Percentiles rank a stretch among this genome's conserved stretches.
phyloP scores from a whole-genome alignment of 202 grass and related monocot genomes.

The Zizania palustris region DNA sequence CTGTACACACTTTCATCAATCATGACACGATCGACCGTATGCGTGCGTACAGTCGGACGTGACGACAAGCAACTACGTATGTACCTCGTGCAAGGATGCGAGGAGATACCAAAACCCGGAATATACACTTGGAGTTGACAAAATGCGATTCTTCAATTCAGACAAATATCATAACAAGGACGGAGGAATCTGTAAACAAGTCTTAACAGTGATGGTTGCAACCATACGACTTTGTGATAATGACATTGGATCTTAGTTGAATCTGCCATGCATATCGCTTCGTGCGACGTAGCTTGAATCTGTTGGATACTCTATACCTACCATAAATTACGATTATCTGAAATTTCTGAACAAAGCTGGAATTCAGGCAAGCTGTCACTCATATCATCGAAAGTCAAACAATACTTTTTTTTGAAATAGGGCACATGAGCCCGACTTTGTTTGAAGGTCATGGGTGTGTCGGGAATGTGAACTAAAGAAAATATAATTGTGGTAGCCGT shows the following conservation, averaged over 20 bases:
- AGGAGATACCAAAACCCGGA: background rate
- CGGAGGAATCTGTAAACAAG: background rate
- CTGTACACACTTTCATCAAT: background rate
- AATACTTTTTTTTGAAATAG: too few relatives aligned
- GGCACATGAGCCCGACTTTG: too few relatives aligned
- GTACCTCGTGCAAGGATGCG: background rate
- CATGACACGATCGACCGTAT: background rate
- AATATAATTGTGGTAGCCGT: too few relatives aligned
- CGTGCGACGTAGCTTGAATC: background rate
- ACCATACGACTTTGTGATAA: background rate
- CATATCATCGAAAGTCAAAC: background rate
- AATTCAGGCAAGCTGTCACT: background rate
- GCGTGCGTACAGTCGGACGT: background rate
- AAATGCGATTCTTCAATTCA: background rate
- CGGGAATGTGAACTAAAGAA: too few relatives aligned
- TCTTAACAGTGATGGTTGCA: background rate
- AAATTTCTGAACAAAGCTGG: conserved; percentile 1
- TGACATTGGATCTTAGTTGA: background rate
- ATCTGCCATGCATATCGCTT: background rate
- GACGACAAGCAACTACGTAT: background rate
- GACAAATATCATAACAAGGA: background rate
- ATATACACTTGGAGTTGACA: conserved; percentile 2
- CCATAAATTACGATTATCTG: background rate
- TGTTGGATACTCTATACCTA: background rate
- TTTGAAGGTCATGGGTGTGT: too few relatives aligned